Base-by-base conservation (phyloP, 164 flowering plant species). In the Liquidambar formosana region DNA sequence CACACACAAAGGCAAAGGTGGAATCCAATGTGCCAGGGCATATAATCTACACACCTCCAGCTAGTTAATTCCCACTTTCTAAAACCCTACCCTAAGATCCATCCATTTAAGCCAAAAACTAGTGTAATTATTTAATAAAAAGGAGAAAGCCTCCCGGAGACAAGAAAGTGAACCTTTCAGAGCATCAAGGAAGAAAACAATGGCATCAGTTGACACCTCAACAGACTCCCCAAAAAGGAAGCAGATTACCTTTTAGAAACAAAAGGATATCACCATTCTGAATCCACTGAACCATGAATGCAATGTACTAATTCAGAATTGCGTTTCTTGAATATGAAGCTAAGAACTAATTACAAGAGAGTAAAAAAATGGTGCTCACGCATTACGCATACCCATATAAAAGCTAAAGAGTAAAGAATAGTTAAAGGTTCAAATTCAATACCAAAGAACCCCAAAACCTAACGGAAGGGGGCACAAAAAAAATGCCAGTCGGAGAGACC, bases 101-200 rank as follows among this genome's bases (percentile, higher is more conserved):
- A 57, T 57, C 60, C 8, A 57, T 57, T 57, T 12, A 57, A 57
- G 60, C 28, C 25, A 23, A 25, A n/a, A 11, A 23, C 16, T 26
- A 57, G 60, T 11, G 60, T 22, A 26, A 57, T 57, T 57, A 11
- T 19, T 25, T 19, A 57, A 57, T 57, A 57, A 23, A 25, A 57
- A 10, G 60, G 11, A 23, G 3, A 57, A 10, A 25, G 25, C 33
- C 33, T 12, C 13, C 23, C 11, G 25, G 16, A 25, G 60, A 57
- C 59, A 22, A 15, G 60, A 57, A 57, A 51, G 60, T 57, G 33
- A 57, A 23, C 16, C 60, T 23, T 25, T 57, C 60, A 57, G 60
- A 57, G 60, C 60, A 57, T 57, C 23, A 25, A 57, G 60, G 33
- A 49, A 49, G 57, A 54, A 54, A 9, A 54, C 57, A 54, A 54